These are phyloP conservation scores for Rhododendron ferrugineum DNA, from an alignment of 148 eudicot genomes.

Conservation along the genomic window DNA sequence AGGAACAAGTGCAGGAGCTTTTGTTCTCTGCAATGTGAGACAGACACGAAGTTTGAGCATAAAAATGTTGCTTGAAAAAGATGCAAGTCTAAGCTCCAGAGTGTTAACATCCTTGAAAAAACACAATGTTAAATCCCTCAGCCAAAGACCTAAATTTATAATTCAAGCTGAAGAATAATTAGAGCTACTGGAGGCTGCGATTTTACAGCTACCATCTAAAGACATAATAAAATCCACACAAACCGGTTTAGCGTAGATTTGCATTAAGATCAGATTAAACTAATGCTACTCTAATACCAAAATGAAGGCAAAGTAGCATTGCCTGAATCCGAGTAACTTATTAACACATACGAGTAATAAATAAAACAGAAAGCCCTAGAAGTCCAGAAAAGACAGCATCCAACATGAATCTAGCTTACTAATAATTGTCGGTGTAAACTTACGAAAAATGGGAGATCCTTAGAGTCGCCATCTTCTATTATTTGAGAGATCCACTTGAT, in stretches of 20 bases:
- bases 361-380: background rate
- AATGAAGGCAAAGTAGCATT: background rate
- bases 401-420: background rate
- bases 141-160: background rate
- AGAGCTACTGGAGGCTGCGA: background rate
- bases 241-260: background rate
- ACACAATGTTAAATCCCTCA: background rate
- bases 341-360: background rate
- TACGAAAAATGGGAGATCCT: conserved; percentile 82
- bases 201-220: background rate
- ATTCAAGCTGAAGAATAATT: background rate
- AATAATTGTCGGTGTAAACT: conserved; percentile 23
- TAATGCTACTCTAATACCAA: background rate
- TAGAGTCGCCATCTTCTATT: conserved; percentile 85
- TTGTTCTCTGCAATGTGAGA: conserved; percentile 55
- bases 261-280: conserved; percentile 1
- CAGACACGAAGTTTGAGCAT: background rate
- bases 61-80: background rate
- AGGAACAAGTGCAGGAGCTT: conserved; percentile 72
- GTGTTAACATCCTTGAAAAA: background rate
- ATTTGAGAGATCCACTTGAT: conserved; percentile 77
- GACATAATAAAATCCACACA: background rate
- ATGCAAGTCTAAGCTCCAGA: background rate
- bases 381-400: background rate
- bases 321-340: background rate